Percentiles rank a stretch among this genome's conserved stretches.
Evolutionary conservation across 495 filamentous ascomycete genomes (phyloP).

Genomic region (Chaetomidium leptoderma): DNA sequence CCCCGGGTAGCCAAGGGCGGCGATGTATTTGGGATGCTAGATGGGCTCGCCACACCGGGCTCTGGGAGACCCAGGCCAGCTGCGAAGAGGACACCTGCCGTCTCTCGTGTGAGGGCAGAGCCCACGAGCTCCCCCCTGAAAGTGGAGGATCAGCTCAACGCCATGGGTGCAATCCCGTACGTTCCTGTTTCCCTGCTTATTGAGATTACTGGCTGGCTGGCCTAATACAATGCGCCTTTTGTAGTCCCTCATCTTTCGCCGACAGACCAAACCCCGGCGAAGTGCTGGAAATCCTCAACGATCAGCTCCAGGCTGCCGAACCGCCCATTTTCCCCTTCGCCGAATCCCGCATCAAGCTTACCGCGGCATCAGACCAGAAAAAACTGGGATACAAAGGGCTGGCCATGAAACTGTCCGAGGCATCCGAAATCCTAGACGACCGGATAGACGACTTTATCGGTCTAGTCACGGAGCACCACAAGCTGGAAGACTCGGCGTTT

Average conservation of each 20-base stretch:
- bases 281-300: conserved; percentile 74
- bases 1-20: conserved; percentile 55
- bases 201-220: neutral
- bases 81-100: conserved; percentile 53
- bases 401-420: conserved; percentile 88
- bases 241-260: conserved; percentile 55
- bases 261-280: conserved; percentile 74
- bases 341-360: conserved; percentile 75
- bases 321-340: conserved; percentile 65
- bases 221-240: conserved; percentile 11
- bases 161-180: conserved; percentile 37
- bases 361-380: conserved; percentile 75
- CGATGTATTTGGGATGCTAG: conserved; percentile 87
- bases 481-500: conserved; percentile 74
- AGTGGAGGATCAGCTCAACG: conserved; percentile 39
- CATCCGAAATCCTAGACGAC: conserved; percentile 88
- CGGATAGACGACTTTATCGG: conserved; percentile 82
- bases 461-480: conserved; percentile 67
- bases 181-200: conserved; percentile 2
- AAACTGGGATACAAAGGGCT: conserved; percentile 89
- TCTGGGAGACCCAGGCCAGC: conserved; percentile 48
- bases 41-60: conserved; percentile 68
- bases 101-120: conserved; percentile 44
- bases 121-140: conserved; percentile 45
- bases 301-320: conserved; percentile 63